phyloP scores from a whole-genome alignment of 495 filamentous ascomycete species.

The Glutinoglossum americanum region DNA sequence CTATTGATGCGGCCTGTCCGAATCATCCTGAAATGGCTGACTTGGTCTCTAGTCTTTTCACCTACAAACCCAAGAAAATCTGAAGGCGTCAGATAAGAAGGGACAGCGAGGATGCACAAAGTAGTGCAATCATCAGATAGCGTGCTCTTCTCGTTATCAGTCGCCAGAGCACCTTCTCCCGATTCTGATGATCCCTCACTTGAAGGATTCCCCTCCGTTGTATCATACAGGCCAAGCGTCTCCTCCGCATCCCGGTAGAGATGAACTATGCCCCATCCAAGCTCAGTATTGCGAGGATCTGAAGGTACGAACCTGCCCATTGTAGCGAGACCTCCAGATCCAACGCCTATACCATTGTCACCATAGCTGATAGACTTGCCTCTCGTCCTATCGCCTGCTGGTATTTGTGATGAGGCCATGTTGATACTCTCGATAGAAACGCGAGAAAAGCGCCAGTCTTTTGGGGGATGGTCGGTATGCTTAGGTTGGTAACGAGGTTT shows the following conservation, averaged over 20 bases:
- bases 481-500: slow-evolving; percentile 9
- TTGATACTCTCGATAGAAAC: slow-evolving; percentile 47
- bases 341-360: slow-evolving; percentile 11
- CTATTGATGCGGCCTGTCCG: slow-evolving; percentile 70
- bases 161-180: slow-evolving; percentile 3
- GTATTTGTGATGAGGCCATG: slow-evolving; percentile 25
- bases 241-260: slow-evolving; percentile 74
- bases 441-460: slow-evolving; percentile 41
- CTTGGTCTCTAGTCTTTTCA: slow-evolving; percentile 65
- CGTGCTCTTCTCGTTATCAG: slow-evolving; percentile 7
- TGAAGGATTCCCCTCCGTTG: background rate
- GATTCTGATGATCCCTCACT: background rate
- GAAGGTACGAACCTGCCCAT: slow-evolving; percentile 63
- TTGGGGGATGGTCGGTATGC: background rate
- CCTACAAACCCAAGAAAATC: slow-evolving; percentile 90
- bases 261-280: slow-evolving; percentile 86
- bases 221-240: slow-evolving; percentile 31
- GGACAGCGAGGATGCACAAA: slow-evolving; percentile 83
- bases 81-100: slow-evolving; percentile 72
- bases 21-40: slow-evolving; percentile 92
- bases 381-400: slow-evolving; percentile 3
- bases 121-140: slow-evolving; percentile 52
- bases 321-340: slow-evolving; percentile 34
- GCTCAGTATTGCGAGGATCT: slow-evolving; percentile 52
- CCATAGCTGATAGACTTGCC: slow-evolving; percentile 10